These are phyloP conservation scores for Termitomyces sp. DNA, from an alignment of 768 basidiomycete genomes.

Conservation along the genomic window DNA sequence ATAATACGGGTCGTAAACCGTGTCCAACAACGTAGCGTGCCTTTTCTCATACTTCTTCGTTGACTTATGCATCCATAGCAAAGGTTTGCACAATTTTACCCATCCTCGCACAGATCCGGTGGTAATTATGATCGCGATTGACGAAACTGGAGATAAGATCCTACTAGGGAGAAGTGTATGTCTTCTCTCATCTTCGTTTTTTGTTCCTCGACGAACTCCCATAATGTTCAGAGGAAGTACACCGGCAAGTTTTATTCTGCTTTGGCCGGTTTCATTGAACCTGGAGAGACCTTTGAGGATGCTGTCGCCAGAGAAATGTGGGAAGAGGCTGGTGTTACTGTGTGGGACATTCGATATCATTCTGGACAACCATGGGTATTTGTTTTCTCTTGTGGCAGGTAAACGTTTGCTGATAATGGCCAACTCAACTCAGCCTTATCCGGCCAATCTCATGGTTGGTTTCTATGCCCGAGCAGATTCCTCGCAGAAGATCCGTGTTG, in stretches of 20 bases:
- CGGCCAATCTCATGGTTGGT: constrained; percentile 86
- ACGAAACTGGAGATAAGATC: constrained; percentile 75
- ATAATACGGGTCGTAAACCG: constrained; percentile 54
- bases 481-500: constrained; percentile 66
- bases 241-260: constrained; percentile 78
- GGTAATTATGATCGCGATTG: constrained; percentile 85
- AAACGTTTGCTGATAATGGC: neutral
- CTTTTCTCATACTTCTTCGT: neutral
- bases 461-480: constrained; percentile 79
- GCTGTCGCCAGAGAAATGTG: constrained; percentile 89
- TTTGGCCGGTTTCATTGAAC: constrained; percentile 91
- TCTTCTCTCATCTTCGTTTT: constrained; percentile 1
- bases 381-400: neutral
- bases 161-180: constrained; percentile 83
- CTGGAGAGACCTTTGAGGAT: constrained; percentile 92
- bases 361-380: constrained; percentile 81
- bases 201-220: neutral
- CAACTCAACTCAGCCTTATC: constrained; percentile 62
- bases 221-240: constrained; percentile 47
- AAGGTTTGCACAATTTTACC: constrained; percentile 81
- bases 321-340: constrained; percentile 93
- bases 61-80: constrained; percentile 34
- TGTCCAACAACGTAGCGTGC: constrained; percentile 60
- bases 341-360: constrained; percentile 80
- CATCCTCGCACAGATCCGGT: constrained; percentile 85